phyloP scores from a whole-genome alignment of 2,329 filamentous ascomycete genomes.

The Aurifilum marmelostoma region DNA sequence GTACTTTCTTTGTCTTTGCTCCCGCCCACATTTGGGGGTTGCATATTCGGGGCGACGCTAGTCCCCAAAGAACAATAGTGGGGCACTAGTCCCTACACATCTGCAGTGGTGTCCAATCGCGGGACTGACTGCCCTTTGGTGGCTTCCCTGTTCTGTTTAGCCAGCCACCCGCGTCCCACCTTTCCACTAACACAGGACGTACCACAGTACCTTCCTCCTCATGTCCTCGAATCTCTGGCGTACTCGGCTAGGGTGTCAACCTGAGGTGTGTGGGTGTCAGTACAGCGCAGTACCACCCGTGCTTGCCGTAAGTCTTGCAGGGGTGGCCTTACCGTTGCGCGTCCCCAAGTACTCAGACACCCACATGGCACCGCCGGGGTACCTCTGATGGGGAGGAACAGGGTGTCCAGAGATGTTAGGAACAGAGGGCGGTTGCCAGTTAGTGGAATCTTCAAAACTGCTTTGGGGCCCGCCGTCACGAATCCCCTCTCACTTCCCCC shows the following conservation, averaged over 20 bases:
- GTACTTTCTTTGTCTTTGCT: neutral
- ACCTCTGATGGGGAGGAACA: neutral
- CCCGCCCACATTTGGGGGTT: neutral
- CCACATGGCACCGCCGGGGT: neutral
- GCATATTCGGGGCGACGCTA: neutral
- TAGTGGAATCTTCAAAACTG: slow-evolving; percentile 41
- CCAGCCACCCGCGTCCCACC: slow-evolving; percentile 4
- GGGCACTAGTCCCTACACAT: neutral
- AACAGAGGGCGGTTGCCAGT: neutral
- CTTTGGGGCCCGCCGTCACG: slow-evolving; percentile 36
- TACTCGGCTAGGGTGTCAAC: too few relatives aligned
- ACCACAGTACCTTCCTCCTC: neutral
- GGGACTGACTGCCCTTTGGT: neutral
- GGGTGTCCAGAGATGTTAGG: neutral
- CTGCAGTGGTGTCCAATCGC: neutral
- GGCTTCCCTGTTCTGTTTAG: slow-evolving; percentile 16
- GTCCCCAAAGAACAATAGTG: neutral
- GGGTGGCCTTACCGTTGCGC: neutral
- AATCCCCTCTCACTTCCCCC: slow-evolving; percentile 37
- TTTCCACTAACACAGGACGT: slow-evolving; percentile 9
- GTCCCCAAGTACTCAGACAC: neutral
- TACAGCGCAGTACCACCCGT: neutral
- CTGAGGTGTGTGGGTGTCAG: neutral
- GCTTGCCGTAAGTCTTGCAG: neutral
- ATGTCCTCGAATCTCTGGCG: neutral